Evolutionary conservation across 768 basidiomycete species (phyloP).

Genomic region (Podaxis sp.): DNA sequence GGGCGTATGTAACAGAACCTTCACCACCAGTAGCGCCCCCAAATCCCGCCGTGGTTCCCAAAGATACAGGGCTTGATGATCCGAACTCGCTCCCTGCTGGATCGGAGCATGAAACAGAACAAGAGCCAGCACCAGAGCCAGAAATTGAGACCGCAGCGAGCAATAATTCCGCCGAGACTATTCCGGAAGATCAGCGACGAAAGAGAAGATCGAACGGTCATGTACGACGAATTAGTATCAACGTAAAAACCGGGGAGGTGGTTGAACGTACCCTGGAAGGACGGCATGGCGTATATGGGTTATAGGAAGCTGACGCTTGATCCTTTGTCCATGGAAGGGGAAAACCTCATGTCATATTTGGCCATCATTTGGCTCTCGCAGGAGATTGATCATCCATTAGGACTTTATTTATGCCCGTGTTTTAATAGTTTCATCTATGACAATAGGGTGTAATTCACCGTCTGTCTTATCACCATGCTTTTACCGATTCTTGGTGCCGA

Average conservation of each 20-base stretch:
- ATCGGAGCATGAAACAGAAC: not conserved
- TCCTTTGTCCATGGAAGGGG: not conserved
- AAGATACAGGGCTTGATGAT: not conserved
- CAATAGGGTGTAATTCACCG: not conserved
- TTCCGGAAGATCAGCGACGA: not conserved
- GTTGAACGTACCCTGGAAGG: constrained; percentile 7
- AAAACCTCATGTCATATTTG: not conserved
- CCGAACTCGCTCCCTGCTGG: not conserved
- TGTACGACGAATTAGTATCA: constrained; percentile 11
- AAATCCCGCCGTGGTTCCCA: not conserved
- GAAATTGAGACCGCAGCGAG: not conserved
- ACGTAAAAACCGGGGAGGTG: constrained; percentile 11
- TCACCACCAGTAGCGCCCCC: not conserved
- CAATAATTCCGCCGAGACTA: not conserved
- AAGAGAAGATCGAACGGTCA: constrained; percentile 8
- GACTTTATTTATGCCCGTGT: not conserved
- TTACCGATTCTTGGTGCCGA: not conserved
- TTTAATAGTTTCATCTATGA: not conserved
- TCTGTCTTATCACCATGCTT: not conserved
- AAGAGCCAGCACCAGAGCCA: not conserved
- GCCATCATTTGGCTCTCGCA: not conserved
- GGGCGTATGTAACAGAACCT: constrained; percentile 3
- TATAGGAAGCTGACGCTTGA: constrained; percentile 4
- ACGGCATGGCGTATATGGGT: constrained; percentile 9
- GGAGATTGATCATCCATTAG: not conserved